These are phyloP conservation scores for Malassezia furfur DNA, from an alignment of 1,284 basidiomycete genomes.

Conservation along the genomic window DNA sequence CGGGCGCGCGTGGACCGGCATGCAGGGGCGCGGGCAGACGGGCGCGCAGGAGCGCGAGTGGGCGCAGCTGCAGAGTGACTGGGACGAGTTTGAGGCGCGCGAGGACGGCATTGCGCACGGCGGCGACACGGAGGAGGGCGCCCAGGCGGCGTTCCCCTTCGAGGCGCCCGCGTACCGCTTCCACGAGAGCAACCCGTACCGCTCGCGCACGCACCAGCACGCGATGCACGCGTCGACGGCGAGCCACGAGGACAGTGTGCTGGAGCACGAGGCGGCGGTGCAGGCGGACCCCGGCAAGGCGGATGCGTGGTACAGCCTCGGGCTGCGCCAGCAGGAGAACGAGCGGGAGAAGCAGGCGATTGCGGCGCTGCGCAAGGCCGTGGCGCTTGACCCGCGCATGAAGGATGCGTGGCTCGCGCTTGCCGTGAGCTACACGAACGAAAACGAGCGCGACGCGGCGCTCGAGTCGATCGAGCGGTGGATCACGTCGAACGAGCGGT, in stretches of 20 bases:
- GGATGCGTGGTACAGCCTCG: constrained; percentile 76
- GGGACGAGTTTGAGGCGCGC: constrained; percentile 56
- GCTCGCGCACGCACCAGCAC: constrained; percentile 25
- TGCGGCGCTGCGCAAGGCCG: constrained; percentile 68
- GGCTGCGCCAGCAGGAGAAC: constrained; percentile 96
- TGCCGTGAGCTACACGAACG: constrained; percentile 85
- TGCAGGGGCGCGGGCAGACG: constrained; percentile 26
- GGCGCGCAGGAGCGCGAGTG: constrained; percentile 53
- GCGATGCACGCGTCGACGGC: constrained; percentile 7
- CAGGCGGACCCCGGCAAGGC: constrained; percentile 67
- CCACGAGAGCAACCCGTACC: constrained; percentile 41
- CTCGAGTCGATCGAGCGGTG: constrained; percentile 74
- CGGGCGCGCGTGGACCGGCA: constrained; percentile 28
- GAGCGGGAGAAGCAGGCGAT: constrained; percentile 88
- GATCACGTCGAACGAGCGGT: constrained; percentile 53
- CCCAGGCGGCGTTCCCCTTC: constrained; percentile 20
- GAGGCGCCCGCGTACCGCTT: constrained; percentile 37
- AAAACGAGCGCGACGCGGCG: constrained; percentile 62
- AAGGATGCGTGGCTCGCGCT: constrained; percentile 76
- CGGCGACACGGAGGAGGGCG: neutral
- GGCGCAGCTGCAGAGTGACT: constrained; percentile 65
- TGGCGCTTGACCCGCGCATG: constrained; percentile 61
- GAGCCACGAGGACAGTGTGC: constrained; percentile 35
- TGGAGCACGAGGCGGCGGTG: constrained; percentile 82
- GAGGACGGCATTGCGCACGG: constrained; percentile 17